phyloP scores from a whole-genome alignment of 441 rosid species.

The Corymbia citriodora region DNA sequence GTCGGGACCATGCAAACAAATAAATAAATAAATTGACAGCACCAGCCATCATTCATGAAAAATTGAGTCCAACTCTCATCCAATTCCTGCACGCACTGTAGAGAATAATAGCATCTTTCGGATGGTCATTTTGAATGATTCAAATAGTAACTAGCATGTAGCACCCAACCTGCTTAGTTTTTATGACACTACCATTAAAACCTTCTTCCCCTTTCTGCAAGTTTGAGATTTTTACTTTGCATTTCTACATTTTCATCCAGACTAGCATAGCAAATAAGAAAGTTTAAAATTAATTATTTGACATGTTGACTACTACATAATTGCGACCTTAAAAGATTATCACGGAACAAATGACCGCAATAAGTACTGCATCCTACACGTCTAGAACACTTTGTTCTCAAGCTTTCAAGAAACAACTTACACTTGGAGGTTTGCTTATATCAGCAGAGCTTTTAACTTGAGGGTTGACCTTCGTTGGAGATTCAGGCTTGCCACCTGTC shows the following conservation, averaged over 20 bases:
- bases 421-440: not conserved
- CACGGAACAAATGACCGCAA: not conserved
- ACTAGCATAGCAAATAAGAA: not conserved
- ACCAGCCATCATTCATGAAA: not conserved
- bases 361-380: not conserved
- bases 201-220: not conserved
- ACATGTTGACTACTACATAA: not conserved
- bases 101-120: not conserved
- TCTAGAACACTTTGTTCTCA: not conserved
- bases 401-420: not conserved
- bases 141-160: not conserved
- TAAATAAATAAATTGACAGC: not conserved
- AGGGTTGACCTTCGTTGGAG: not conserved
- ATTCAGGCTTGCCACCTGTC: conserved; percentile 3
- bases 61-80: not conserved
- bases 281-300: not conserved
- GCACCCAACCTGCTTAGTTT: not conserved
- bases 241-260: not conserved
- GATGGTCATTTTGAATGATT: not conserved
- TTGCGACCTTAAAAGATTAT: not conserved
- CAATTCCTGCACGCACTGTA: not conserved
- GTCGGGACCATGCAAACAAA: not conserved
- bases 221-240: not conserved
- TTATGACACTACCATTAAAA: not conserved
- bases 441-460: not conserved